Conservation (phyloP, 2,329 filamentous ascomycete genomes). For the Aspergillus pseudoviridinutans region DNA sequence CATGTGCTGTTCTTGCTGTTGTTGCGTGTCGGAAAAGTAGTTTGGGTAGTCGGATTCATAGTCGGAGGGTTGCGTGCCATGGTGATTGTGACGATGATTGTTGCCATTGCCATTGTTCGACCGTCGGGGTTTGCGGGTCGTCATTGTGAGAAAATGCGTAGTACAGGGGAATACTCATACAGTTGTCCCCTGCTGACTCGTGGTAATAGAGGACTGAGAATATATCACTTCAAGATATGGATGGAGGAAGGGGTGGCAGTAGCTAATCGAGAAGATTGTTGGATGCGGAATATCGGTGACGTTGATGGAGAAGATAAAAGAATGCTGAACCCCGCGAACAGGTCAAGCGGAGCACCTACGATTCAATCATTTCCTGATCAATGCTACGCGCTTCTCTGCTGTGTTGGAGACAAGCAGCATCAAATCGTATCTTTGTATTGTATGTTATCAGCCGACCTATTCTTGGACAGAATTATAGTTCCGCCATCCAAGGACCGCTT, state of each 20-base stretch:
- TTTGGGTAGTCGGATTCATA: conserved; percentile 63
- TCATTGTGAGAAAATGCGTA: conserved; percentile 19
- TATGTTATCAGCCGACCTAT: neutral
- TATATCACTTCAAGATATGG: neutral
- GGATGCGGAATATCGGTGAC: neutral
- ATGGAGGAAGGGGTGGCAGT: neutral
- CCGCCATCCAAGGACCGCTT: neutral
- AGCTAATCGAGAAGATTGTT: neutral
- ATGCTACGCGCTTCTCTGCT: neutral
- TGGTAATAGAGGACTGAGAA: neutral
- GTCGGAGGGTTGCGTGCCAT: conserved; percentile 42
- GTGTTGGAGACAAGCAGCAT: neutral
- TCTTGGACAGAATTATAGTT: neutral
- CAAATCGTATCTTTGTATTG: neutral
- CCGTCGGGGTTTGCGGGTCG: conserved; percentile 29
- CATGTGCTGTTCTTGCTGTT: conserved; percentile 26
- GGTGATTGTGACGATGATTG: conserved; percentile 14
- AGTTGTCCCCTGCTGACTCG: neutral
- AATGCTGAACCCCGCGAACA: neutral
- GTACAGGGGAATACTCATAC: neutral
- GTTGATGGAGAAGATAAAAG: neutral
- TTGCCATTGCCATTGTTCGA: conserved; percentile 24
- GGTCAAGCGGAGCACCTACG: neutral
- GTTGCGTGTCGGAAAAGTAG: conserved; percentile 40
- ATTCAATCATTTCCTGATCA: neutral